A percentile compares a stretch with the other conserved stretches of the same genome.
phyloP scores from a whole-genome alignment of 148 eudicot genomes.

The Fagopyrum esculentum region DNA sequence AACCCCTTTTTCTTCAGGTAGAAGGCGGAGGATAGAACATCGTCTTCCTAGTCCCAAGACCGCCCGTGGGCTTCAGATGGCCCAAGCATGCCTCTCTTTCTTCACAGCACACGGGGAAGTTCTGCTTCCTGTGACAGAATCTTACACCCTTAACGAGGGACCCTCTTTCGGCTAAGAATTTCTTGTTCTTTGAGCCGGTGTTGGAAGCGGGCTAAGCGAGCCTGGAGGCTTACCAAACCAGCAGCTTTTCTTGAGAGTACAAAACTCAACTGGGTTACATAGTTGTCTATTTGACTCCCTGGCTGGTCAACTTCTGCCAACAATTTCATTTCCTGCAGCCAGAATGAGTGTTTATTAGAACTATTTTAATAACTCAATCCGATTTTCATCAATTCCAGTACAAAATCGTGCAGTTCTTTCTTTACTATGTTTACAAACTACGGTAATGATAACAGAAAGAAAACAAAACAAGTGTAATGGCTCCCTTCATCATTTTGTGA shows the following conservation, averaged over 20 bases:
- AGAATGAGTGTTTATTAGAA: slow-evolving; percentile 2
- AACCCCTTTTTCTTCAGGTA: neutral
- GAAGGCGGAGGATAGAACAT: neutral
- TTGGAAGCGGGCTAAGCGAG: slow-evolving; percentile 94
- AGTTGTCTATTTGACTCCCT: slow-evolving; percentile 89
- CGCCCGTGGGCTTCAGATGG: neutral
- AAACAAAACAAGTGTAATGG: too few species aligned
- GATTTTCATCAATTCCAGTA: neutral
- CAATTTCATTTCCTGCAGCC: slow-evolving; percentile 86
- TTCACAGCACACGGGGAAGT: neutral
- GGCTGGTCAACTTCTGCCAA: slow-evolving; percentile 99
- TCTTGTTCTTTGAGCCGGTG: slow-evolving; percentile 97
- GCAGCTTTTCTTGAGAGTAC: slow-evolving; percentile 98
- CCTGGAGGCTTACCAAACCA: slow-evolving; percentile 91
- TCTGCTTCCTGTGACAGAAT: neutral
- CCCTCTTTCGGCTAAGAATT: slow-evolving; percentile 85
- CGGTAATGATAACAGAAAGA: too few species aligned
- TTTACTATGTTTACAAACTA: neutral
- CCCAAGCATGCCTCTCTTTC: neutral
- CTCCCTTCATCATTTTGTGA: too few species aligned
- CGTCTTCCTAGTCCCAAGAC: neutral
- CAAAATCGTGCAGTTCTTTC: neutral
- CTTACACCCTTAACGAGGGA: slow-evolving; percentile 34
- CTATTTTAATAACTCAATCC: neutral
- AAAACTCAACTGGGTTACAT: slow-evolving; percentile 82